Percentiles rank a stretch among this genome's conserved stretches.
Evolutionary conservation across 2,329 filamentous ascomycete genomes (phyloP).

Genomic region (Tolypocladium ophioglossoides): DNA sequence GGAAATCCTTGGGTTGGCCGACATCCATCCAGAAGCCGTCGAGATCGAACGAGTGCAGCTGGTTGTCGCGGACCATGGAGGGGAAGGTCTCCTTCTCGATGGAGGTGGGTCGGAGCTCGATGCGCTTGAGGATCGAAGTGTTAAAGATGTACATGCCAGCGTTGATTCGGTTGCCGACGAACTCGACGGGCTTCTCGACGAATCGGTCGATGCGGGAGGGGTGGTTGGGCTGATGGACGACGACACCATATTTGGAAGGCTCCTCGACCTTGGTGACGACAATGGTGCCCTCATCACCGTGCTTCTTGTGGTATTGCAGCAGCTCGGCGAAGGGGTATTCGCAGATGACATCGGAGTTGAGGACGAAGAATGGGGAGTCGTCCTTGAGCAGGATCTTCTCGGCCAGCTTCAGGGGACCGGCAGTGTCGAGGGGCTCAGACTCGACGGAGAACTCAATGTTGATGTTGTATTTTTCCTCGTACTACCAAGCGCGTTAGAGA

Average conservation of each 20-base stretch:
- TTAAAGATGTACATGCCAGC: constrained; percentile 98
- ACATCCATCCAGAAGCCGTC: constrained; percentile 99
- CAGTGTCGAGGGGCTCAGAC: constrained; percentile 87
- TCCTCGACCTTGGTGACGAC: constrained; percentile 98
- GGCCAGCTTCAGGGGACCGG: constrained; percentile 89
- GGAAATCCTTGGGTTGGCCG: constrained; percentile 96
- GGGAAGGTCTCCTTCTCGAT: constrained; percentile 99
- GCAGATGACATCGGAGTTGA: constrained; percentile 98
- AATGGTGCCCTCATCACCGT: constrained; percentile 94
- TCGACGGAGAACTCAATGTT: constrained; percentile 97
- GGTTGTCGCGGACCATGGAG: constrained; percentile 76
- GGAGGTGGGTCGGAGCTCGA: constrained; percentile 90
- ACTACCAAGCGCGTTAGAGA: constrained; percentile 36
- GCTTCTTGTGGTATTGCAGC: constrained; percentile 80
- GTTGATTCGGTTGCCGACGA: constrained; percentile 97
- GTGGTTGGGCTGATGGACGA: constrained; percentile 93
- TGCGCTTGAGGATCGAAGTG: constrained; percentile 78
- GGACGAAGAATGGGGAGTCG: constrained; percentile 90
- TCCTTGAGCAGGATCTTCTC: constrained; percentile 89
- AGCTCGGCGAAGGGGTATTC: constrained; percentile 92
- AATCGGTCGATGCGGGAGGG: constrained; percentile 91
- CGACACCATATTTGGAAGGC: constrained; percentile 96
- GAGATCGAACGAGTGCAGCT: constrained; percentile 91
- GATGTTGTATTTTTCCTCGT: constrained; percentile 85
- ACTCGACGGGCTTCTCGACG: constrained; percentile 98